Evolutionary conservation across 2,329 filamentous ascomycete species (phyloP), one percentile per base, ranked within the genome.

Genomic region (Colletotrichum sp.): DNA sequence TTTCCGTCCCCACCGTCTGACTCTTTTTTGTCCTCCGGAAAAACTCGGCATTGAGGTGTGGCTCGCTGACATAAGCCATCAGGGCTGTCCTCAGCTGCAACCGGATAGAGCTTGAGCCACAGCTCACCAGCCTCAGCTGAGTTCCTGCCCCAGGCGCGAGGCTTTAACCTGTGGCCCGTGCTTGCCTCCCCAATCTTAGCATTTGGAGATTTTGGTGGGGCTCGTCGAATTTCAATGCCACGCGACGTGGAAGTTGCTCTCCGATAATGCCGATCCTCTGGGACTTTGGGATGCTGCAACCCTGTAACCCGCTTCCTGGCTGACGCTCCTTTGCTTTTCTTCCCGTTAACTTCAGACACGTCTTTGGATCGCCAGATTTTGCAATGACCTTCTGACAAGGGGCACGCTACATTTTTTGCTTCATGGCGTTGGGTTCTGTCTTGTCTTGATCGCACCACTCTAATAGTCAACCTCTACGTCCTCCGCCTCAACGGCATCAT

Each of bases 361-460:
- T 12, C 10, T 21, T 52, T 7, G 24, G n/a, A 28, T 26, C 26
- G 36, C 59, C 36, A 30, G 43, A 52, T 13, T 52, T 64, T 61
- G 55, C 36, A 16, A 61, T 61, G 55, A 24, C 7, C 61, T 63
- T 30, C 8, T 73, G 57, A 69, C 55, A 39, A 57, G 57, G 34
- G 43, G n/a, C n/a, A 2, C 18, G 21, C 21, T 28, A 30, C 21
- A 16, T 13, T 59, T 59, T 28, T 30, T 59, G 26, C 55, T 55
- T n/a, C 26, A 75, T 70, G 63, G 66, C 61, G 30, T 68, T 59
- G 36, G 14, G 18, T 36, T 52, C 13, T 48, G 60, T 59, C 64
- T 76, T 48, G 85, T 77, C 34, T 72, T 82, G 59, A 73, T 30
- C 55, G 24, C n/a, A 68, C 34, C 32, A 18, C 36, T 18, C n/a